Base-by-base conservation (phyloP, 1,139 yeast species). In the Magnusiomyces sp. region DNA sequence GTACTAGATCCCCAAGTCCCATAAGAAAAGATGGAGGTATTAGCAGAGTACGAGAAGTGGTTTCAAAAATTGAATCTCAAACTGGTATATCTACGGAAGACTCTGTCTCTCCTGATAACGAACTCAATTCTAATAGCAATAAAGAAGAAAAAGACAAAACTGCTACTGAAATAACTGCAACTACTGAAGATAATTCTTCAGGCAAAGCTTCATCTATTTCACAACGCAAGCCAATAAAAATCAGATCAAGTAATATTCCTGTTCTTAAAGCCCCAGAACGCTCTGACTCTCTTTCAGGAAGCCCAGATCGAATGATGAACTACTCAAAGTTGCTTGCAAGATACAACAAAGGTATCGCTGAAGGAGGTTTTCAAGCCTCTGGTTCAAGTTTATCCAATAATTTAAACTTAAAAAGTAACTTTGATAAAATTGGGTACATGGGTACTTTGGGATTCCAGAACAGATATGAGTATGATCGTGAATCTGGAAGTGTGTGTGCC, bases 41-140 rank as follows among this genome's bases (percentile, higher is more conserved):
- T 13, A 45, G 46, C 23, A 49, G 53, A 19, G 55, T 53, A 5
- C 49, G 49, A 33, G 55, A 52, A 14, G 50, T 46, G 4, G 44
- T 53, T 20, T 51, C 55, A n/a, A 40, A 49, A 7, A 48, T 51
- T 32, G 54, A 51, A 33, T 46, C 52, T 11, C 7, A 44, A 36
- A 23, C 32, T 5, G 33, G 40, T 2, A 5, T 16, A 16, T 16
- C 38, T 14, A 4, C 27, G 7, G 6, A 4, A 23, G 29, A 23
- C 29, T 7, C 7, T 10, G 23, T 23, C 20, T 32, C 40, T 19
- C 6, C 46, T 34, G 37, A 14, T 34, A n/a, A 13, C 9, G 37
- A 34, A n/a, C 11, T 10, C 11, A 34, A 13, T n/a, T 5, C 37
- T n/a, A 10, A 10, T 10, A 9, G 9, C 4, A n/a, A 13, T n/a